A percentile compares a stretch with the other conserved stretches of the same genome.
Evolutionary conservation across 2,329 filamentous ascomycete species (phyloP).

Genomic region (Cytospora chrysosperma): DNA sequence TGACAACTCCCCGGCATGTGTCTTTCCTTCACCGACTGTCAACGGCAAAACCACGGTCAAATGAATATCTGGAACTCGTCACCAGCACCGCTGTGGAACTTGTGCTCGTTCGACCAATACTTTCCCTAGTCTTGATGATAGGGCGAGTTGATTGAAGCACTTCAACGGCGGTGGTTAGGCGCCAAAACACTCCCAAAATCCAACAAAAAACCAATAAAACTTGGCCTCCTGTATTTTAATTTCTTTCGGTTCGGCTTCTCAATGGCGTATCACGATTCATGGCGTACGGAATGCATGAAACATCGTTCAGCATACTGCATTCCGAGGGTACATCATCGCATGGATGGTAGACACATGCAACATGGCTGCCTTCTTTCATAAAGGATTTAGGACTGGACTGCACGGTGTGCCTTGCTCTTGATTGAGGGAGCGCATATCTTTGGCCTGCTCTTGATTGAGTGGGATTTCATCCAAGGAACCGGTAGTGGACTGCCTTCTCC

Average conservation of each 20-base stretch:
- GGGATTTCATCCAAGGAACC: constrained; percentile 8
- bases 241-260: not conserved
- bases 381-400: not conserved
- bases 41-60: not conserved
- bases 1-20: no score
- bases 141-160: not conserved
- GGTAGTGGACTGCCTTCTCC: not conserved
- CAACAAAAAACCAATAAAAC: not conserved
- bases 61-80: not conserved
- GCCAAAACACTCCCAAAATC: not conserved
- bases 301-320: not conserved
- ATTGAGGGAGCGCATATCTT: constrained; percentile 11
- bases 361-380: not conserved
- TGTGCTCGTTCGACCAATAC: not conserved
- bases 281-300: not conserved
- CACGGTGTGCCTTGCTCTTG: constrained; percentile 14
- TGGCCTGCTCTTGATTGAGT: constrained; percentile 9
- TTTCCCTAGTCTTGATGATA: not conserved
- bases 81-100: not conserved
- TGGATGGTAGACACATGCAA: not conserved
- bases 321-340: not conserved
- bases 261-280: not conserved
- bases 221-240: not conserved
- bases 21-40: not conserved
- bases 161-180: no score